Base-by-base conservation (phyloP, 805 yeast genomes). In the Ogataea philodendri region DNA sequence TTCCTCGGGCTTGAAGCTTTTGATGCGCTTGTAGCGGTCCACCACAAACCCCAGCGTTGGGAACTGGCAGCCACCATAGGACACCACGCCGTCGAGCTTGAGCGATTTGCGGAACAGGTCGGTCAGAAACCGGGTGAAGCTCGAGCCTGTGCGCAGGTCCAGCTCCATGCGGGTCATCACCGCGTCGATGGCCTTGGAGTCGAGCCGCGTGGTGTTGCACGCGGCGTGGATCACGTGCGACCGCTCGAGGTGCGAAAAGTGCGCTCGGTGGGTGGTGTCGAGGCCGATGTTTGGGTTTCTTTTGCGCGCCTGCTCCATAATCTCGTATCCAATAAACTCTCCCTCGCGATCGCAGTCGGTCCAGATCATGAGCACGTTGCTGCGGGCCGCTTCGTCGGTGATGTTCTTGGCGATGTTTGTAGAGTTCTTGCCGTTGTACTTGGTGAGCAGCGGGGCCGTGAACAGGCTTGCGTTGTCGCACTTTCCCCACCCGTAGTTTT, bases 321-420 rank as follows among this genome's bases (percentile, higher is more conserved):
- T 77, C 51, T 89, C 96, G 64, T 70, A 77, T 0, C 97, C 97
- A 38, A 89, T 89, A 58, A 78, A 83, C 57, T 89, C 97, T 2
- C 97, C 97, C 57, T 89, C 97, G 22, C 97, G 68, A 69, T 89
- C 97, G 62, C 98, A 93, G 70, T 93, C 99, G 1, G 98, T 93
- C 97, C 98, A 93, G 6, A 93, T 86, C 84, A 87, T 85, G 36
- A 93, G 62, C 24, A 65, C 64, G 34, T 77, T 74, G 5, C 85
- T 74, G 13, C 52, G 52, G 25, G 79, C 57, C 4, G 88, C 84
- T 53, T 87, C 87, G 4, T 59, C 59, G 19, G 71, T 58, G 31
- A 93, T 86, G 54, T 90, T 93, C 8, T 66, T 60, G 3, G 81
- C 81, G 15, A 87, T 52, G 15, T 49, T 41, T 16, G 37, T 49